Evolutionary conservation across 2,329 filamentous ascomycete genomes (phyloP), one percentile per base, ranked within the genome.

Genomic region (Trichoderma sp.): DNA sequence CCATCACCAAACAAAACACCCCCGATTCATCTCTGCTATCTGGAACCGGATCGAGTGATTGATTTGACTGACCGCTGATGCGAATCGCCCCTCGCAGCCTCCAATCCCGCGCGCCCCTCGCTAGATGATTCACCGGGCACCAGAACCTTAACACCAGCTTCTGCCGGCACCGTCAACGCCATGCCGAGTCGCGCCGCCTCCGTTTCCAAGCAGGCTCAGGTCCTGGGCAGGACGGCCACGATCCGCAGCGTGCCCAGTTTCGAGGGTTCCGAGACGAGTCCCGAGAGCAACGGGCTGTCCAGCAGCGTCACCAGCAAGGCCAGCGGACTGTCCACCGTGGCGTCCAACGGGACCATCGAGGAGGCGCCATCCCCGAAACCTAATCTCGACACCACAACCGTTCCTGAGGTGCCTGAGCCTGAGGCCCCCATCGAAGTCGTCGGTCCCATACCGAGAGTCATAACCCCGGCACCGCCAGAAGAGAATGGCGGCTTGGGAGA

Each of bases 171-270:
- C 63, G 76, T 82, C 76, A 83, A 83, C 79, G 83, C 79, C 77
- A 82, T 83, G 80, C 82, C 80, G 77, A 73, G 76, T 72, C 76
- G 75, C 71, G 75, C 73, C 21, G 76, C 77, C 74, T 76, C 79
- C 74, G 74, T 77, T 58, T 77, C 76, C 71, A 81, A 82, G 74
- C 76, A 81, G 72, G 76, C 76, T 74, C 76, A 81, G 72, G 76
- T 76, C 73, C 58, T 81, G 73, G 76, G 76, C 65, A 78, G 81
- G 72, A 78, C 80, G n/a, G 73, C 78, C 71, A 89, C 87, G 34
- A 90, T 90, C 73, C 86, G 88, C 73, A 85, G 86, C 70, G 88
- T 90, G 47, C 83, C 84, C 51, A 89, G 86, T 80, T 85, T 86
- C 77, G 87, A 89, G 78, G 84, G 81, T 39, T 83, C 80, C 73